phyloP scores from a whole-genome alignment of 805 yeast genomes.

The Kodamaea hsintzibuensis region DNA sequence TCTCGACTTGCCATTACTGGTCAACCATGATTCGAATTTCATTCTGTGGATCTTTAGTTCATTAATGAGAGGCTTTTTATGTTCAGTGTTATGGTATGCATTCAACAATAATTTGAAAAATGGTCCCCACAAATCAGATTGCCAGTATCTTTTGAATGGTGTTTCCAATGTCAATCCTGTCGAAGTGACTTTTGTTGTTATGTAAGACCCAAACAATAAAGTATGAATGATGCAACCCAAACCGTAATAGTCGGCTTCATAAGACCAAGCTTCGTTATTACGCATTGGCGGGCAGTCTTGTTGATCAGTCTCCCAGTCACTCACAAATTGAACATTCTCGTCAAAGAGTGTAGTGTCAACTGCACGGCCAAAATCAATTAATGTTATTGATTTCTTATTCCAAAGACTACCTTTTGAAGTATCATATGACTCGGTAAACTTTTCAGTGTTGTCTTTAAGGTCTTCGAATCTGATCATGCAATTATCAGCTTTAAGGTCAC shows the following conservation, averaged over 20 bases:
- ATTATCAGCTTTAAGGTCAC: conserved; percentile 84
- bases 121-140: conserved; percentile 65
- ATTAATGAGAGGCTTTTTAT: conserved; percentile 42
- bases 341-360: conserved; percentile 66
- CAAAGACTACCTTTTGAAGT: conserved; percentile 39
- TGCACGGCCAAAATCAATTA: conserved; percentile 83
- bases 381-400: conserved; percentile 52
- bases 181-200: conserved; percentile 37
- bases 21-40: conserved; percentile 46
- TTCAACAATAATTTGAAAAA: conserved; percentile 67
- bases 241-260: conserved; percentile 82
- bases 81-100: conserved; percentile 33
- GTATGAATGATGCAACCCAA: conserved; percentile 73
- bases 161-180: conserved; percentile 36
- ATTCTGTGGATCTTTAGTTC: conserved; percentile 34
- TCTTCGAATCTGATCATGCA: conserved; percentile 64
- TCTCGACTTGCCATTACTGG: conserved; percentile 16
- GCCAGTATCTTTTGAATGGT: conserved; percentile 74
- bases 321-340: conserved; percentile 48
- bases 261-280: conserved; percentile 63
- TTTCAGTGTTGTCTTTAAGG: conserved; percentile 1
- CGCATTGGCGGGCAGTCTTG: conserved; percentile 77
- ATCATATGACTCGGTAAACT: conserved; percentile 24
- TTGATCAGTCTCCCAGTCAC: conserved; percentile 60
- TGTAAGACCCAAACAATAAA: conserved; percentile 67